A percentile compares a stretch with the other conserved stretches of the same genome.
phyloP scores from a whole-genome alignment of 129 eudicot genomes.

The Flaveria ramosissima region DNA sequence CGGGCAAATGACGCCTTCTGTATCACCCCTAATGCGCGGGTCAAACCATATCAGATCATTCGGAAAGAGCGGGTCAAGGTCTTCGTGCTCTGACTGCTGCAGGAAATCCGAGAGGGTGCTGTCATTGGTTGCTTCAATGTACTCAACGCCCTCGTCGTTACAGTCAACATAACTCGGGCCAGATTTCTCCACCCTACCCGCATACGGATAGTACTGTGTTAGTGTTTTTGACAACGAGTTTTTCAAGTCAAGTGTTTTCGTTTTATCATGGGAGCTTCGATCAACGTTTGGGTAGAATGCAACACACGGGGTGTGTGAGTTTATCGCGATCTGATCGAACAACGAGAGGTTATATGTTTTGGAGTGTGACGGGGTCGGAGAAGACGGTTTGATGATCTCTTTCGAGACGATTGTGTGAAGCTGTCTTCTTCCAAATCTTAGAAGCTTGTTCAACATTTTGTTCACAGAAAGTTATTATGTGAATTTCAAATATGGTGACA shows the following conservation, averaged over 20 bases:
- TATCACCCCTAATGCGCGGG: background rate
- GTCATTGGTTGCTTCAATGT: slow-evolving; percentile 9
- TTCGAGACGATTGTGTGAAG: background rate
- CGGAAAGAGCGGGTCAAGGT: slow-evolving; percentile 12
- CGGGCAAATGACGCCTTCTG: slow-evolving; percentile 1
- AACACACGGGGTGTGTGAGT: slow-evolving; percentile 5
- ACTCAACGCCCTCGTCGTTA: slow-evolving; percentile 33
- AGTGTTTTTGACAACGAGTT: slow-evolving; percentile 9
- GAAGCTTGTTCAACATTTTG: slow-evolving; percentile 10
- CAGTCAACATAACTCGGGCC: slow-evolving; percentile 4
- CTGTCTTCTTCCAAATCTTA: slow-evolving; percentile 11
- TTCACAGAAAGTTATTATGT: background rate
- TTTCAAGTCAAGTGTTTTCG: background rate
- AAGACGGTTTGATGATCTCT: slow-evolving; percentile 1
- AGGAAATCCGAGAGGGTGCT: slow-evolving; percentile 1
- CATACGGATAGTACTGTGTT: slow-evolving; percentile 30
- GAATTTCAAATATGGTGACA: background rate
- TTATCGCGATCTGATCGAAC: background rate
- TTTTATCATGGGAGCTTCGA: background rate
- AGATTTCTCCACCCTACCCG: slow-evolving; percentile 18
- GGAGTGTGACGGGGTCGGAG: slow-evolving; percentile 3
- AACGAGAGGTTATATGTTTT: slow-evolving; percentile 9
- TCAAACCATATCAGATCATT: slow-evolving; percentile 21
- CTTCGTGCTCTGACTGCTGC: background rate
- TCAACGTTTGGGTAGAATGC: slow-evolving; percentile 22